Evolutionary conservation across 345 rosid species (phyloP).

Genomic region (Viola odorata): DNA sequence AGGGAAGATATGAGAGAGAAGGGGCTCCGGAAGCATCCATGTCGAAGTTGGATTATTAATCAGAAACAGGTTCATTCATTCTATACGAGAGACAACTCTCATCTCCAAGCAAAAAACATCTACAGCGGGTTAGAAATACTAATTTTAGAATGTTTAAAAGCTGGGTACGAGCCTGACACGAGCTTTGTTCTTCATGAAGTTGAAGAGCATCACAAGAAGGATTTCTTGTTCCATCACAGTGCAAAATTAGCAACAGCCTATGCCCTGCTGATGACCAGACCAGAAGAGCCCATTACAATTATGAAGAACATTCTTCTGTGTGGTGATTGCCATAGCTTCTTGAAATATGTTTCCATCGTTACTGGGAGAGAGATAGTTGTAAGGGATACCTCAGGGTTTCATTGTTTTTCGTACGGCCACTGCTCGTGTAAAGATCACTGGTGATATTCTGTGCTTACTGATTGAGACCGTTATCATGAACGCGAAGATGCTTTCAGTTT

Average conservation of each 20-base stretch:
- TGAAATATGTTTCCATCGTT: constrained; percentile 48
- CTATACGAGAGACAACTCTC: constrained; percentile 59
- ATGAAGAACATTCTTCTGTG: constrained; percentile 71
- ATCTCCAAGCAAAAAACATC: constrained; percentile 58
- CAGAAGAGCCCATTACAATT: constrained; percentile 43
- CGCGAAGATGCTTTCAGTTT: background rate
- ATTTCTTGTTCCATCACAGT: constrained; percentile 76
- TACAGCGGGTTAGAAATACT: constrained; percentile 65
- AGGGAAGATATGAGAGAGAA: constrained; percentile 60
- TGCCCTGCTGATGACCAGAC: constrained; percentile 49
- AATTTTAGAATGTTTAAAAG: constrained; percentile 58
- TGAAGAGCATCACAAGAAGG: constrained; percentile 75
- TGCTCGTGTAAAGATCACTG: constrained; percentile 71
- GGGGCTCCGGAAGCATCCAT: constrained; percentile 58
- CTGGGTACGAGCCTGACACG: constrained; percentile 72
- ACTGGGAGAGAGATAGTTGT: constrained; percentile 53
- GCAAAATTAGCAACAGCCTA: constrained; percentile 80
- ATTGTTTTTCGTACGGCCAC: constrained; percentile 54
- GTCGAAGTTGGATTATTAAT: constrained; percentile 75
- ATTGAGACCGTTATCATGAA: background rate
- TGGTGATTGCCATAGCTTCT: constrained; percentile 79
- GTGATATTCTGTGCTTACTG: constrained; percentile 25
- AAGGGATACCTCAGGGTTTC: constrained; percentile 85
- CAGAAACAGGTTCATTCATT: constrained; percentile 57
- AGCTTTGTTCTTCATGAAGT: constrained; percentile 89